Base-by-base conservation (phyloP, 345 rosid genomes). In the Acer saccharum region DNA sequence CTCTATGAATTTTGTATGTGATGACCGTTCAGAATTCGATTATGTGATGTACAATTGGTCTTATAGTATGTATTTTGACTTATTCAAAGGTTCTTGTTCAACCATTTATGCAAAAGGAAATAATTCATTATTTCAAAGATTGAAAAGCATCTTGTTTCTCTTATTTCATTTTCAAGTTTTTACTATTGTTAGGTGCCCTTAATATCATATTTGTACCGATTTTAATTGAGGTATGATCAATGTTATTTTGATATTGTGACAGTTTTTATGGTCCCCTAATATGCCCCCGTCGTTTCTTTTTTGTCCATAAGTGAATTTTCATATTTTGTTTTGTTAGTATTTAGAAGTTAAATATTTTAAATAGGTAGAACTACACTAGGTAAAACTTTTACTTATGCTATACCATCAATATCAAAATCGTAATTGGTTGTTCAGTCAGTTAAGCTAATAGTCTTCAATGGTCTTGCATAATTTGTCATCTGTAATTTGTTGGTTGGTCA, bases 391-490 rank as follows among this genome's bases (percentile, higher is more conserved):
- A 25, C 12, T 23, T 48, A 46, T 21, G 18, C 57, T 54, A 27
- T 41, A 58, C 70, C 46, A 17, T 69, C 18, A 10, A 43, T 11
- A 21, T 20, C 6, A 72, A 62, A 62, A 21, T 62, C 9, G 11
- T 60, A 61, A 43, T 73, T 43, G 17, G 52, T 57, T 50, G 35
- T 2, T 52, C 9, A 27, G 20, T 74, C 35, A n/a, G 8, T 41
- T 52, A 25, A 11, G 70, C 50, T 5, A 6, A 27, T 25, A 63
- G 23, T 23, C 39, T 14, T 73, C 13, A 18, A 25, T 21, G 39
- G 68, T 65, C 68, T 76, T 55, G 60, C 65, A 48, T 77, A 62
- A 55, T 82, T 21, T 74, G 16, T 72, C 55, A 58, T 72, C 32
- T 75, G 27, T 63, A 35, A 48, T 76, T 39, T 60, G 48, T 61